Base-by-base conservation (phyloP, 2,329 filamentous ascomycete genomes). In the Pezicula carpinea region DNA sequence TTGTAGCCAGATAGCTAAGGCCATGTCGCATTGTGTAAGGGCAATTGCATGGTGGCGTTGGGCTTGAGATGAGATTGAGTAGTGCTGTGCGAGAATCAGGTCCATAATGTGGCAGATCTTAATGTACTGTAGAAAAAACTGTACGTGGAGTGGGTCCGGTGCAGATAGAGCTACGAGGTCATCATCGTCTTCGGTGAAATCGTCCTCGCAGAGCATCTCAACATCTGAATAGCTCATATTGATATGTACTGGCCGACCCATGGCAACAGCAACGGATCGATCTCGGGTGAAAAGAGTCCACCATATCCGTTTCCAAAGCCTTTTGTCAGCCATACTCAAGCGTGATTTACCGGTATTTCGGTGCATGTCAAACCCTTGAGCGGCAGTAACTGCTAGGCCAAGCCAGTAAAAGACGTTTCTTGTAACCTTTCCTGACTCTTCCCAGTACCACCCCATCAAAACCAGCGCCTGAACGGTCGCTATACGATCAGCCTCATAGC, bases 341-440 rank as follows among this genome's bases (percentile, higher is more conserved):
- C 96, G 92, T 1, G 92, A 96, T 19, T 82, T 80, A 67, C 96
- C 91, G 44, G 96, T 92, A 55, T 88, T 95, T 62, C 92, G 79
- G 66, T 97, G 92, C 91, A 97, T 96, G 40, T 92, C 92, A 6
- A 90, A 95, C 14, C 92, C 92, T 63, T 96, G 92, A 5, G 92
- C 92, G 36, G 96, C 89, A 39, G 95, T 90, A 43, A 89, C 95
- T 35, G 91, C 92, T 39, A 96, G 89, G 52, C 92, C 79, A 46
- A 85, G 96, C 92, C 92, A 97, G 71, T 96, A 96, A 64, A 96
- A 97, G 19, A 96, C 92, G 58, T 97, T 97, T 65, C 96, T 96
- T 6, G 92, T 96, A 21, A 97, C 43, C 21, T 26, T 40, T 15
- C 18, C 38, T 6, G 92, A 91, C 0, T 90, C 91, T 70, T 97